Conservation (phyloP, 768 basidiomycete genomes). For the Hygrophorus pudorinus region DNA sequence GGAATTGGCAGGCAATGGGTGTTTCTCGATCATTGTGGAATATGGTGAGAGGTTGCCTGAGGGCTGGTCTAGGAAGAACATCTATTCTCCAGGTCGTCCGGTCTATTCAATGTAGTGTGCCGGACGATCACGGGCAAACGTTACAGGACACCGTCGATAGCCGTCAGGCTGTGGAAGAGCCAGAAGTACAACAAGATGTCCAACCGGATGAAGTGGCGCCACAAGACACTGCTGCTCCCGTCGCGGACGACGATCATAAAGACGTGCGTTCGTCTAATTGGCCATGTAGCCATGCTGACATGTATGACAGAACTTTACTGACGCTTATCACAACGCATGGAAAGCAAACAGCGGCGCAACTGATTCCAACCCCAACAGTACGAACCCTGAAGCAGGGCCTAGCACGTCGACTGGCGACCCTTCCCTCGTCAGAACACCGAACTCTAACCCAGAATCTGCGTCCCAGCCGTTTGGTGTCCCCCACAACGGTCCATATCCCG, state of each 20-base stretch:
- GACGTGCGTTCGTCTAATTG: conserved; percentile 9
- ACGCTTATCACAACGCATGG: conserved; percentile 55
- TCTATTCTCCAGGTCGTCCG: conserved; percentile 48
- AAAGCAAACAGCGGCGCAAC: conserved; percentile 36
- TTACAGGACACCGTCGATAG: conserved; percentile 11
- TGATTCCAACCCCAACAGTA: conserved; percentile 5
- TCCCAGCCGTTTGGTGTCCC: background rate
- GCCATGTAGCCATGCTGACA: background rate
- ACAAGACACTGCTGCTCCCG: background rate
- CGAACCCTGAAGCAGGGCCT: conserved; percentile 5
- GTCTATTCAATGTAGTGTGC: conserved; percentile 46
- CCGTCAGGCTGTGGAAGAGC: conserved; percentile 25
- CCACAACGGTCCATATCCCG: background rate
- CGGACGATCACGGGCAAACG: conserved; percentile 27
- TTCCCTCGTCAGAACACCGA: conserved; percentile 9
- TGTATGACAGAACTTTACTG: conserved; percentile 29
- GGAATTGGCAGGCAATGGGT: conserved; percentile 73
- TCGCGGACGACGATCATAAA: background rate
- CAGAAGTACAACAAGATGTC: conserved; percentile 21
- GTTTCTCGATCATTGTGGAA: conserved; percentile 68
- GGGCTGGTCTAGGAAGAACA: conserved; percentile 50
- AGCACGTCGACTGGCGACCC: conserved; percentile 3
- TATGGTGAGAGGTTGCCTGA: conserved; percentile 51
- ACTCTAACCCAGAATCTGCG: conserved; percentile 1
- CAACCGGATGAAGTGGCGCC: conserved; percentile 4